Evolutionary conservation across 805 yeast species (phyloP).

Genomic region (Zygosaccharomyces bailii): DNA sequence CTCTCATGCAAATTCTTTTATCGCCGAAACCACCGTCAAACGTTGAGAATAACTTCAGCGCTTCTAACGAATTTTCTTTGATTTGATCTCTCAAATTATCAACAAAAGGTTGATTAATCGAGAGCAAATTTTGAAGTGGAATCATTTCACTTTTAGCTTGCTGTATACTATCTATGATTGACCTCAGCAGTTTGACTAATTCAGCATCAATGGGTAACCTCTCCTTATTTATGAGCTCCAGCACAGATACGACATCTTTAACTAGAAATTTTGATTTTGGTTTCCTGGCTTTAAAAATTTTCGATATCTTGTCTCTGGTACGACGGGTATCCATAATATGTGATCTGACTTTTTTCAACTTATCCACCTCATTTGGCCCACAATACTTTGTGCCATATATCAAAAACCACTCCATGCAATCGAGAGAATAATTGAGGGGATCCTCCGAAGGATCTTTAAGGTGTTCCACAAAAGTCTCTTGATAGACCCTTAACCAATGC

Average conservation of each 20-base stretch:
- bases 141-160: constrained; percentile 15
- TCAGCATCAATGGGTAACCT: constrained; percentile 24
- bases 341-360: constrained; percentile 21
- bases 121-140: constrained; percentile 16
- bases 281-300: constrained; percentile 16
- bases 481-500: constrained; percentile 25
- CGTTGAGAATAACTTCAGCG: constrained; percentile 12
- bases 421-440: constrained; percentile 13
- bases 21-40: constrained; percentile 34
- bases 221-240: constrained; percentile 10
- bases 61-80: constrained; percentile 9
- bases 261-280: constrained; percentile 13
- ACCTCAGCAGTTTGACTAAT: constrained; percentile 15
- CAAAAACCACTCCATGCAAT: constrained; percentile 17
- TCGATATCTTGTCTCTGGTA: constrained; percentile 13
- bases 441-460: constrained; percentile 9
- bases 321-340: constrained; percentile 21
- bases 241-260: constrained; percentile 13
- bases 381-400: constrained; percentile 24
- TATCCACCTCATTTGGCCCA: constrained; percentile 17
- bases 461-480: constrained; percentile 10
- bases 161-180: constrained; percentile 15
- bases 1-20: constrained; percentile 33
- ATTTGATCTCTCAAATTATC: constrained; percentile 9
- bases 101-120: constrained; percentile 15